Base-by-base conservation (phyloP, 2,329 filamentous ascomycete genomes). In the Ceratocystis diversiconidia region DNA sequence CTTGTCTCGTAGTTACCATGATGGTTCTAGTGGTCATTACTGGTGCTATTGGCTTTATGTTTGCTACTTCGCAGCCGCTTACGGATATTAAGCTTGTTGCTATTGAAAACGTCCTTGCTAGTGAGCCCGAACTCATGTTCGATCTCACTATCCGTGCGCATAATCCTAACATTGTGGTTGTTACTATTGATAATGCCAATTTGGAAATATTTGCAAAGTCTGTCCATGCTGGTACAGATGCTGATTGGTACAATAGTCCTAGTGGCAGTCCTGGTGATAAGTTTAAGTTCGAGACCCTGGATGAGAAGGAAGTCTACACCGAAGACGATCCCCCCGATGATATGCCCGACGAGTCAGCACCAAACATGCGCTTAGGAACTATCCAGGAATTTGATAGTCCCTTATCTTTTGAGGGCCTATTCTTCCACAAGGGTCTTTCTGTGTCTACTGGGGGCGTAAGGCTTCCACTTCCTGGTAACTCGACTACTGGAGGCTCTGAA, bases 161-260 rank as follows among this genome's bases (percentile, higher is more conserved):
- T 70, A 99, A 99, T 73, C 92, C 92, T 0, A 99, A 97, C 70
- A 85, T 96, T 50, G 88, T 97, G 48, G 85, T 90, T 1, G 88
- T 99, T 52, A 88, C 88, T 1, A 85, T 99, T 46, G 86, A 89
- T 69, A 86, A 92, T 60, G 87, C 95, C 72, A 91, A 97, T 73
- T 80, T 97, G 66, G 91, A 95, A 71, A 83, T 99, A 41, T 97
- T 97, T 75, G 94, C 94, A 36, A 96, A 95, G 75, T 96, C 91
- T 67, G 90, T 89, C 68, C 89, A 92, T 72, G 88, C 92, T 12
- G 89, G 89, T n/a, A 81, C 80, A 6, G 83, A 85, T 70, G 81
- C 79, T 30, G 80, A 84, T 71, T 85, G 83, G 82, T 81, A 82
- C 80, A 77, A 78, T 22, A 72, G 73, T 46, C 72, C 72, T 52